phyloP scores from a whole-genome alignment of 352 stramenopile species.

The Globisporangium uncinulatum region DNA sequence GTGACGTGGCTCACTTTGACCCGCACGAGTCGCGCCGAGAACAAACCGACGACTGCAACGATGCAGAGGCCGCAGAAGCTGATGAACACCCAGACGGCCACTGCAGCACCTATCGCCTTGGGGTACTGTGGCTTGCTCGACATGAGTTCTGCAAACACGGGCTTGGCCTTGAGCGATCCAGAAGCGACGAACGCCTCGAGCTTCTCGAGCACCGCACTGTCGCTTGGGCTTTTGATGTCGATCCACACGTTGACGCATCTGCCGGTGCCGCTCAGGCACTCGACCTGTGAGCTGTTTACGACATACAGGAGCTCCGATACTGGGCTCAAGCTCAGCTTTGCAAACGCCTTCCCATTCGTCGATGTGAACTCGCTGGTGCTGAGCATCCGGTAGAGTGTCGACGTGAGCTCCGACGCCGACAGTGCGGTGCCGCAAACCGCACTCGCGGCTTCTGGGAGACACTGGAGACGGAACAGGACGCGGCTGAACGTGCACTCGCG shows the following conservation, averaged over 20 bases:
- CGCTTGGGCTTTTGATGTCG: conserved; percentile 32
- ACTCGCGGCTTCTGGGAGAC: conserved; percentile 11
- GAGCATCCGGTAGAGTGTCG: conserved; percentile 55
- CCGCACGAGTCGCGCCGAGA: conserved; percentile 28
- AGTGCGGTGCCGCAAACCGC: conserved; percentile 40
- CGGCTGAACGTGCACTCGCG: conserved; percentile 49
- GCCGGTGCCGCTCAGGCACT: conserved; percentile 19
- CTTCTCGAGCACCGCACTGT: conserved; percentile 35
- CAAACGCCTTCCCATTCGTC: conserved; percentile 29
- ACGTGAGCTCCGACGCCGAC: conserved; percentile 26
- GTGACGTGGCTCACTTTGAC: conserved; percentile 40
- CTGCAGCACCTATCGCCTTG: conserved; percentile 26
- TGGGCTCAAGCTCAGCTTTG: conserved; percentile 25
- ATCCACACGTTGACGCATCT: conserved; percentile 36
- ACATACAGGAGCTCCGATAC: conserved; percentile 46
- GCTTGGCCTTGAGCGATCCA: conserved; percentile 37
- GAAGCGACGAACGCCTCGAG: conserved; percentile 40
- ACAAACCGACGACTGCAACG: conserved; percentile 20
- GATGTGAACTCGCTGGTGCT: conserved; percentile 24
- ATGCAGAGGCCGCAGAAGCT: conserved; percentile 39
- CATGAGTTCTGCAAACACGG: conserved; percentile 42
- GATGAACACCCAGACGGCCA: conserved; percentile 64
- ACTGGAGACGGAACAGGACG: conserved; percentile 33
- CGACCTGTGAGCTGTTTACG: conserved; percentile 36
- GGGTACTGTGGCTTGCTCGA: conserved; percentile 31